Percentiles rank a stretch among this genome's conserved stretches.
These are phyloP conservation scores for Chrysanthemum lavandulifolium DNA, from an alignment of 129 eudicot genomes.

Conservation along the genomic window DNA sequence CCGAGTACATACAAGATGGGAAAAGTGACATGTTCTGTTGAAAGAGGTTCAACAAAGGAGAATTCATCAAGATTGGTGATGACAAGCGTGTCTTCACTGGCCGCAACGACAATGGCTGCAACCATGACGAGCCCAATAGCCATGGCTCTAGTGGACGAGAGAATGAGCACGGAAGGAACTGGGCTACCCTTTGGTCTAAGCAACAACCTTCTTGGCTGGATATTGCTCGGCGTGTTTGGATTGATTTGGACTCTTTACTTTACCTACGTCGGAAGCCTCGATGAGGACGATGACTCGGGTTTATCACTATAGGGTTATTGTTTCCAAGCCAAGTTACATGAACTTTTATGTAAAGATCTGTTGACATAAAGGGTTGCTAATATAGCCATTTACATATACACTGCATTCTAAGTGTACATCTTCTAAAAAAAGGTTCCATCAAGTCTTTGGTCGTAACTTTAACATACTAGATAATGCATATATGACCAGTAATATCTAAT, in stretches of 20 bases:
- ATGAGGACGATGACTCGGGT: constrained; percentile 94
- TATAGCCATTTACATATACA: not conserved
- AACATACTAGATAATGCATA: not conserved
- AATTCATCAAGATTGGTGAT: constrained; percentile 42
- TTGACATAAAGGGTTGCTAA: not conserved
- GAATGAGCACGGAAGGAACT: constrained; percentile 97
- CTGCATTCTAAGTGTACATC: not conserved
- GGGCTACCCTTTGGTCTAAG: constrained; percentile 96
- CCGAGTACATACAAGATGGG: constrained; percentile 56
- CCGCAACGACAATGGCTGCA: constrained; percentile 62
- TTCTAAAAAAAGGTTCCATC: not conserved
- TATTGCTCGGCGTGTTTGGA: constrained; percentile 71
- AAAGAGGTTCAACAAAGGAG: constrained; percentile 23
- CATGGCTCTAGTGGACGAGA: constrained; percentile 92
- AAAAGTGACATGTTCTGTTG: constrained; percentile 52
- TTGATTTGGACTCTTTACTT: constrained; percentile 82
- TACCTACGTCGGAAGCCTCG: constrained; percentile 55
- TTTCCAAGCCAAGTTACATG: not conserved
- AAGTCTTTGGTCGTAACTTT: not conserved
- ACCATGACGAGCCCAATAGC: constrained; percentile 72
- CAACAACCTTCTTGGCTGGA: constrained; percentile 93
- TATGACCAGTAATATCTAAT: not conserved
- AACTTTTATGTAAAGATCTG: not conserved
- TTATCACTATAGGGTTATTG: constrained; percentile 58
- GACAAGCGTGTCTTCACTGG: constrained; percentile 45